A percentile compares a stretch with the other conserved stretches of the same genome.
These are phyloP conservation scores for Melanogaster broomeanus DNA, from an alignment of 768 basidiomycete species.

Conservation along the genomic window DNA sequence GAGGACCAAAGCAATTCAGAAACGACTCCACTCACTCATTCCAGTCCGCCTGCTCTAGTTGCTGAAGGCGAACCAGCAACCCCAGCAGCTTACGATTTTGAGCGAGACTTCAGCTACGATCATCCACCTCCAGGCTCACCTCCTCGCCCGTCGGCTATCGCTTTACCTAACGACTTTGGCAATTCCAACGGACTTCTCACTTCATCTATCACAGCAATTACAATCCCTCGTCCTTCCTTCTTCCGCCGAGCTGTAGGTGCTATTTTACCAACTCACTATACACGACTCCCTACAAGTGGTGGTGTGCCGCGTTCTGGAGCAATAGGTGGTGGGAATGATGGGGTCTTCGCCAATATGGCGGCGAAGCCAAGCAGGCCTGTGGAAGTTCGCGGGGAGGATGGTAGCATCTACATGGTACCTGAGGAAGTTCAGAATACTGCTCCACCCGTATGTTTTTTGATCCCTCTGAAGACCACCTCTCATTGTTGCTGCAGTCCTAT, in stretches of 20 bases:
- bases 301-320: conserved; percentile 29
- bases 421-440: conserved; percentile 81
- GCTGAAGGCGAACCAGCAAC: conserved; percentile 16
- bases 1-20: conserved; percentile 32
- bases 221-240: conserved; percentile 47
- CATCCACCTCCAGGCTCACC: conserved; percentile 81
- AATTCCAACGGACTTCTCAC: conserved; percentile 74
- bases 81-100: conserved; percentile 69
- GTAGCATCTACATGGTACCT: conserved; percentile 64
- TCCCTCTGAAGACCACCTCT: background rate
- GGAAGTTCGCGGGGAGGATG: conserved; percentile 51
- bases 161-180: conserved; percentile 67
- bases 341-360: conserved; percentile 92
- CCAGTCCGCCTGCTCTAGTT: conserved; percentile 13
- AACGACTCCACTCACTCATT: conserved; percentile 40
- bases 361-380: conserved; percentile 72
- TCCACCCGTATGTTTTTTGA: conserved; percentile 69
- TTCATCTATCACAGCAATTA: conserved; percentile 39
- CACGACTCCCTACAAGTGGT: conserved; percentile 46
- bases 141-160: conserved; percentile 55
- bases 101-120: conserved; percentile 69
- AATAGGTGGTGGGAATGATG: conserved; percentile 85
- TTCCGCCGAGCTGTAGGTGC: conserved; percentile 58
- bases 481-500: conserved; percentile 61
- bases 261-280: conserved; percentile 67